A percentile compares a stretch with the other conserved stretches of the same genome.
Conservation (phyloP, 2,329 filamentous ascomycete genomes). For the Beauveria sp. region DNA sequence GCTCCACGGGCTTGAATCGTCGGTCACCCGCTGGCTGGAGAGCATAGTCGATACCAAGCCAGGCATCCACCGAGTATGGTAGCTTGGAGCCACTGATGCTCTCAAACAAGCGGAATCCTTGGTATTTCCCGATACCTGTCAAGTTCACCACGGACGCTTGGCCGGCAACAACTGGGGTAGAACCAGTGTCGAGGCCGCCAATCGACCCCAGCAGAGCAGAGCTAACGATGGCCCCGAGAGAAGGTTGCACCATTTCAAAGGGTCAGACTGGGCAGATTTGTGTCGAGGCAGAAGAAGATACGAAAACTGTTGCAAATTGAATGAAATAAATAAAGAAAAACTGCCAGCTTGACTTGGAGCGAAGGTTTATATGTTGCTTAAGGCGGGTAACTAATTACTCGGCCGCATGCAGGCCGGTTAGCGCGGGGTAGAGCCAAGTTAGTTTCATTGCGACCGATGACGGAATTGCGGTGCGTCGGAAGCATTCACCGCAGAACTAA, state of each 20-base stretch:
- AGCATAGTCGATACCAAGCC: conserved; percentile 41
- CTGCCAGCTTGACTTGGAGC: background rate
- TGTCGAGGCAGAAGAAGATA: background rate
- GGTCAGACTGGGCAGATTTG: background rate
- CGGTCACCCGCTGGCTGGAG: conserved; percentile 30
- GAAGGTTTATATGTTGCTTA: background rate
- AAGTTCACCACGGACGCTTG: background rate
- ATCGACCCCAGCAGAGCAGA: background rate
- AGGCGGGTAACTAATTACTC: too few relatives aligned
- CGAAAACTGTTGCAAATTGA: too few relatives aligned
- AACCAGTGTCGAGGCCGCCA: background rate
- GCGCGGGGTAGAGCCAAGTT: background rate
- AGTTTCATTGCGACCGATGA: too few relatives aligned
- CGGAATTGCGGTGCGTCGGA: background rate
- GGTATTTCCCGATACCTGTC: background rate
- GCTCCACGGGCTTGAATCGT: conserved; percentile 32
- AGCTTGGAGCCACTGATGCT: conserved; percentile 26
- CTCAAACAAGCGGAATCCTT: conserved; percentile 4
- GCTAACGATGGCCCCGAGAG: conserved; percentile 1
- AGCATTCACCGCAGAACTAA: too few relatives aligned
- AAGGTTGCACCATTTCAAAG: background rate
- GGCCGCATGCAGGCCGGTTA: background rate
- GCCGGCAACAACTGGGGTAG: background rate
- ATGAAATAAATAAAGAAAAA: background rate
- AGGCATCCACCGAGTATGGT: conserved; percentile 33